phyloP scores from a whole-genome alignment of 2,329 filamentous ascomycete genomes.

The Aspergillus piperis region DNA sequence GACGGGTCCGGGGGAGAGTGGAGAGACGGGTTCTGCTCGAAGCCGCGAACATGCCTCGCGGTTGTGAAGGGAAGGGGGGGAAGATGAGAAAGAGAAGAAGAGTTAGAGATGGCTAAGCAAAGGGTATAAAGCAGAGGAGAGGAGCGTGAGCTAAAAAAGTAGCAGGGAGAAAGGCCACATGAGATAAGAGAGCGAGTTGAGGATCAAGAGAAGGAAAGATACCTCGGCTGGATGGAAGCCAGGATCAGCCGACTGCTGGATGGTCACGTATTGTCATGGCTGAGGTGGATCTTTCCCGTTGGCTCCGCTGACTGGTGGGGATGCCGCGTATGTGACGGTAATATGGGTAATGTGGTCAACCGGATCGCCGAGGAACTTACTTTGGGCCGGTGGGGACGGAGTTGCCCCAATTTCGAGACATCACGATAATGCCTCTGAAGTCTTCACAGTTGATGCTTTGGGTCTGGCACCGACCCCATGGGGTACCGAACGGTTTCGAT shows the following conservation, averaged over 20 bases:
- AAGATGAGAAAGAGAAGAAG: slow-evolving; percentile 17
- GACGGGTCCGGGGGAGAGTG: slow-evolving; percentile 42
- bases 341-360: neutral
- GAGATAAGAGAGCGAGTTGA: neutral
- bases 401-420: too few relatives aligned
- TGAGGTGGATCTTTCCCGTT: neutral
- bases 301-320: neutral
- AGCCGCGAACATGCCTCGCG: slow-evolving; percentile 47
- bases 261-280: slow-evolving; percentile 10
- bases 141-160: slow-evolving; percentile 8
- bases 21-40: slow-evolving; percentile 46
- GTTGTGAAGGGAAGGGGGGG: slow-evolving; percentile 16
- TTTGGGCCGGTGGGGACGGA: neutral
- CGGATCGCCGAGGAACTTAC: neutral
- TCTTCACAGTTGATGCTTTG: neutral
- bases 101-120: slow-evolving; percentile 2
- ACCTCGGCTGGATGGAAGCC: slow-evolving; percentile 23
- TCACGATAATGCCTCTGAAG: neutral
- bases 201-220: neutral
- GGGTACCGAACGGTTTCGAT: neutral
- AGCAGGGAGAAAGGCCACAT: slow-evolving; percentile 11
- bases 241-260: slow-evolving; percentile 15
- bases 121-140: slow-evolving; percentile 15
- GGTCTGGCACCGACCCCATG: neutral
- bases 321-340: neutral